Conservation (phyloP, 1,284 basidiomycete genomes). For the Austroboletus niveus region DNA sequence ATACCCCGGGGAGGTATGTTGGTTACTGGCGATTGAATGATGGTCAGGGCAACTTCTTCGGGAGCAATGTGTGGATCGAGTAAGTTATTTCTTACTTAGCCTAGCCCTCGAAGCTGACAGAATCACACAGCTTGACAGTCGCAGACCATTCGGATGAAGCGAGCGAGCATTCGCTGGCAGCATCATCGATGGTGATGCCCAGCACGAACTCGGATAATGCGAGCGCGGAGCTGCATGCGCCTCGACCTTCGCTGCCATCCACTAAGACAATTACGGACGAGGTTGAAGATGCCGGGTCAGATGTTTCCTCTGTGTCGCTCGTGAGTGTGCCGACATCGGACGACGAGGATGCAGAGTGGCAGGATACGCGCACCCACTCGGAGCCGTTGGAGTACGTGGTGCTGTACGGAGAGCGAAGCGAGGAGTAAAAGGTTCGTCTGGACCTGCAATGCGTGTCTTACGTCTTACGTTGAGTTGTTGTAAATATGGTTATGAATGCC, state of each 20-base stretch:
- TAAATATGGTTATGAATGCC: neutral
- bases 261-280: constrained; percentile 44
- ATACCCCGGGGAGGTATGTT: constrained; percentile 66
- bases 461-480: neutral
- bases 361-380: constrained; percentile 53
- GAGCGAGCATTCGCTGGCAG: constrained; percentile 52
- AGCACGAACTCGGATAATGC: constrained; percentile 30
- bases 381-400: constrained; percentile 63
- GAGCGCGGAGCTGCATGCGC: constrained; percentile 5
- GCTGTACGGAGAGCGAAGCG: constrained; percentile 62
- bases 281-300: constrained; percentile 51
- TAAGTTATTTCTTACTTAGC: constrained; percentile 32
- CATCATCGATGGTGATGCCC: constrained; percentile 76
- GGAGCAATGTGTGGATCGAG: constrained; percentile 76
- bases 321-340: constrained; percentile 56
- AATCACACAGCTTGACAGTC: constrained; percentile 55
- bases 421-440: constrained; percentile 35
- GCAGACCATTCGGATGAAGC: constrained; percentile 40
- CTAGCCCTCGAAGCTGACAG: constrained; percentile 2
- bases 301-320: constrained; percentile 56
- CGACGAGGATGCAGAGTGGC: constrained; percentile 52
- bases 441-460: neutral
- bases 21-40: constrained; percentile 74
- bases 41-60: constrained; percentile 59
- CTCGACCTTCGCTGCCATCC: constrained; percentile 21